Base-by-base conservation (phyloP, 345 rosid species). In the Alliaria petiolata region DNA sequence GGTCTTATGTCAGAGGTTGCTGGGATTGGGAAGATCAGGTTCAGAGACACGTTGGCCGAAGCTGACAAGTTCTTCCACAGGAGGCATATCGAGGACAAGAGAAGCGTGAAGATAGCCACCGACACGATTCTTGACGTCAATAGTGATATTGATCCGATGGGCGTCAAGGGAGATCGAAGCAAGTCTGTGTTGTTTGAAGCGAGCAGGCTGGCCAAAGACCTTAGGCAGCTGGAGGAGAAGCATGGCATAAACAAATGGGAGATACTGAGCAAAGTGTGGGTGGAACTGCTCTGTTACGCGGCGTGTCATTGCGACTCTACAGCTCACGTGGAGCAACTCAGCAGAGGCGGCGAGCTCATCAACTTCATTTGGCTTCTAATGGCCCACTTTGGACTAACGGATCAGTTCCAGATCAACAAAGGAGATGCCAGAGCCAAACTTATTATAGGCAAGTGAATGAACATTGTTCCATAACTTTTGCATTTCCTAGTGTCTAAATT, bases 331-430 rank as follows among this genome's bases (percentile, higher is more conserved):
- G 88, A 86, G 36, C 83, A 85, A 17, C 64, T 89, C 2, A 81
- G 88, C 28, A 82, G 78, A 78, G 96, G 98, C 0, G 93, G 87
- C 7, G 87, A 86, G 83, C 80, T 89, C 1, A 40, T 92, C 12
- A 80, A 85, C 28, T 78, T 81, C 49, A 84, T 89, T 53, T 86
- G 96, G 93, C 50, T 92, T 45, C 52, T 89, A 70, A 92, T 89
- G 90, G 88, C 92, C 33, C 96, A 92, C 67, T 79, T 92, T 40
- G 87, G 98, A 12, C 58, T 89, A 1, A 81, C 81, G 3, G 76
- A 79, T 26, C 83, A 83, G 78, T 85, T 83, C 76, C 87, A 85
- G 54, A 80, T 80, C 39, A 85, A 87, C 4, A 82, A 80, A 58
- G 84, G 85, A 50, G 82, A 83, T 66, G 85, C 81, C 14, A 73